Conservation (phyloP, 2,329 filamentous ascomycete species). For the Exophiala spinifera region DNA sequence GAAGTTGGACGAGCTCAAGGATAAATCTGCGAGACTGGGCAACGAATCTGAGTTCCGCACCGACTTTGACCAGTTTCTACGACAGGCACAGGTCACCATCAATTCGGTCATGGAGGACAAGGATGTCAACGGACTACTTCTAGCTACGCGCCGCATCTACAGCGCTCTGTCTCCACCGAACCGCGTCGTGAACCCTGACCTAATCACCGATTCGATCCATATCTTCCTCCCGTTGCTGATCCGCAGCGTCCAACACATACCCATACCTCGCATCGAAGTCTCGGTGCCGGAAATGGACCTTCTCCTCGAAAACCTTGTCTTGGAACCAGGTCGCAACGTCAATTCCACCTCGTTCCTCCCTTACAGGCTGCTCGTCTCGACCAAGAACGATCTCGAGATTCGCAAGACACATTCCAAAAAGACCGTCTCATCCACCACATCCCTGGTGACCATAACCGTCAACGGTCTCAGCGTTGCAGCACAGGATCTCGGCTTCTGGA, state of each 20-base stretch:
- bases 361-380: constrained; percentile 75
- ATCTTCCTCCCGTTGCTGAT: constrained; percentile 77
- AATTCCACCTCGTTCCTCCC: constrained; percentile 88
- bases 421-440: constrained; percentile 66
- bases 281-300: constrained; percentile 80
- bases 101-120: constrained; percentile 67
- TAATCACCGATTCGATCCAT: constrained; percentile 72
- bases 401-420: constrained; percentile 68
- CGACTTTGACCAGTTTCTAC: constrained; percentile 70
- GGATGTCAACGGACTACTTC: constrained; percentile 66
- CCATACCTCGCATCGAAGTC: constrained; percentile 86
- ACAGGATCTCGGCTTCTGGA: constrained; percentile 85
- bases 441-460: constrained; percentile 71
- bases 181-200: constrained; percentile 63
- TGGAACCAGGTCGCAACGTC: constrained; percentile 81
- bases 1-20: constrained; percentile 58
- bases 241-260: constrained; percentile 76
- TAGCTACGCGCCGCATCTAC: constrained; percentile 65
- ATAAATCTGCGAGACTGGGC: constrained; percentile 57
- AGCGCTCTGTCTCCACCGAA: constrained; percentile 66
- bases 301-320: constrained; percentile 81
- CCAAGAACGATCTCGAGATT: constrained; percentile 82
- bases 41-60: constrained; percentile 65
- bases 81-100: constrained; percentile 66
- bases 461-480: constrained; percentile 81